These are phyloP conservation scores for Microbotryum lychnidis-dioicae DNA, from an alignment of 1,284 basidiomycete genomes.

Conservation along the genomic window DNA sequence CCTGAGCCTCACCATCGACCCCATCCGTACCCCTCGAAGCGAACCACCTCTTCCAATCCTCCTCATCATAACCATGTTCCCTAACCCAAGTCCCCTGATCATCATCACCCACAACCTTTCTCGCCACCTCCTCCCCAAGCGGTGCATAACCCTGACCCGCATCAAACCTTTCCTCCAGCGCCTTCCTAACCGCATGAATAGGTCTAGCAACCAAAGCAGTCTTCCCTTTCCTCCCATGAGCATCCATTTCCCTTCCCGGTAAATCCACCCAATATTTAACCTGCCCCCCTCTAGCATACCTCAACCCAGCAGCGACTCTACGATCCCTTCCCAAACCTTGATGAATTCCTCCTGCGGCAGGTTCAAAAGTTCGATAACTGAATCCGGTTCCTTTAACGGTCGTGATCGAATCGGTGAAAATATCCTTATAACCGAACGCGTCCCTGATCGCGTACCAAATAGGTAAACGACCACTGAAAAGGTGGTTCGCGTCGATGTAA, in stretches of 20 bases:
- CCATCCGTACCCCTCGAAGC: constrained; percentile 2
- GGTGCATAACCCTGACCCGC: constrained; percentile 65
- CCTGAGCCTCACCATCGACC: constrained; percentile 6
- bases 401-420: constrained; percentile 72
- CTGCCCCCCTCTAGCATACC: constrained; percentile 81
- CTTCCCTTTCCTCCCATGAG: constrained; percentile 25
- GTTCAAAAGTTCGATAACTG: constrained; percentile 91
- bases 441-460: constrained; percentile 80
- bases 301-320: constrained; percentile 76
- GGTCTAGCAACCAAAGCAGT: constrained; percentile 33
- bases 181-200: constrained; percentile 41
- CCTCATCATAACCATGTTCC: not conserved
- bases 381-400: constrained; percentile 84
- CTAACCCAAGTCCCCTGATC: too few species aligned
- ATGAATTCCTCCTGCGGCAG: constrained; percentile 85
- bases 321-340: constrained; percentile 70
- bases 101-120: constrained; percentile 47
- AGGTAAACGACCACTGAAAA: constrained; percentile 76
- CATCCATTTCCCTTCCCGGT: constrained; percentile 44
- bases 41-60: not conserved
- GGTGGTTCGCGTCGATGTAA: constrained; percentile 56
- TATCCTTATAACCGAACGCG: constrained; percentile 49
- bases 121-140: constrained; percentile 57
- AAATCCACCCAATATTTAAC: constrained; percentile 52
- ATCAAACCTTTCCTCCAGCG: constrained; percentile 47